A percentile compares a stretch with the other conserved stretches of the same genome.
Conservation (phyloP, 768 basidiomycete species). For the Austroboletus eburneus region DNA sequence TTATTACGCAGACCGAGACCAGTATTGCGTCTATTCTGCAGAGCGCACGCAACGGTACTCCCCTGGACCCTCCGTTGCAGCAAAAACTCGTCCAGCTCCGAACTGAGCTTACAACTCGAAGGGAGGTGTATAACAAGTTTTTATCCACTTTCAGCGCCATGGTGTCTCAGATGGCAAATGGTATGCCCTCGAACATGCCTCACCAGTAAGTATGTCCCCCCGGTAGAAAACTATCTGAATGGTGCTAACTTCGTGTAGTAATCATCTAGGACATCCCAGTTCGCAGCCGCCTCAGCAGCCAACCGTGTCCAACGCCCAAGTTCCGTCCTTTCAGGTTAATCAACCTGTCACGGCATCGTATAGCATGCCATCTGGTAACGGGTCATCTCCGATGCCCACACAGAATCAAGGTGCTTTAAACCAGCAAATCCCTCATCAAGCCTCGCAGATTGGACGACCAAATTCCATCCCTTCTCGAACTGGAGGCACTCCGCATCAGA, state of each 20-base stretch:
- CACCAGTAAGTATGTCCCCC: constrained; percentile 39
- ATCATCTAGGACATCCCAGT: constrained; percentile 12
- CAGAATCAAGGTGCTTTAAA: constrained; percentile 16
- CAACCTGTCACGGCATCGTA: constrained; percentile 14
- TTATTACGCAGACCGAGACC: constrained; percentile 16
- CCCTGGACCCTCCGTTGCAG: constrained; percentile 18
- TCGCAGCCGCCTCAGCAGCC: constrained; percentile 19
- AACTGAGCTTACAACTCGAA: constrained; percentile 27
- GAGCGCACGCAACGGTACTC: constrained; percentile 7
- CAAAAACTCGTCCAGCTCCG: constrained; percentile 18
- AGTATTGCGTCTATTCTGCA: constrained; percentile 5
- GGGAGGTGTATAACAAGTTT: constrained; percentile 39
- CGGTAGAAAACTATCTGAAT: not conserved
- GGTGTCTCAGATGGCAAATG: constrained; percentile 21
- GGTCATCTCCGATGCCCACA: constrained; percentile 18
- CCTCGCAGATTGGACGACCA: constrained; percentile 28
- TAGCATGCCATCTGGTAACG: constrained; percentile 15
- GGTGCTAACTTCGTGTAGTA: constrained; percentile 16
- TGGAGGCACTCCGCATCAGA: constrained; percentile 37
- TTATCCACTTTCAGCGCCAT: constrained; percentile 25
- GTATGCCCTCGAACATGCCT: constrained; percentile 20
- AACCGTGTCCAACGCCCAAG: constrained; percentile 11
- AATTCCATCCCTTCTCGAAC: constrained; percentile 36
- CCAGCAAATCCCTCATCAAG: constrained; percentile 32
- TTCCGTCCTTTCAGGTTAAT: constrained; percentile 16